Percentiles rank a stretch among this genome's conserved stretches.
Conservation (phyloP, 2,329 filamentous ascomycete genomes). For the Cadophora sp. region DNA sequence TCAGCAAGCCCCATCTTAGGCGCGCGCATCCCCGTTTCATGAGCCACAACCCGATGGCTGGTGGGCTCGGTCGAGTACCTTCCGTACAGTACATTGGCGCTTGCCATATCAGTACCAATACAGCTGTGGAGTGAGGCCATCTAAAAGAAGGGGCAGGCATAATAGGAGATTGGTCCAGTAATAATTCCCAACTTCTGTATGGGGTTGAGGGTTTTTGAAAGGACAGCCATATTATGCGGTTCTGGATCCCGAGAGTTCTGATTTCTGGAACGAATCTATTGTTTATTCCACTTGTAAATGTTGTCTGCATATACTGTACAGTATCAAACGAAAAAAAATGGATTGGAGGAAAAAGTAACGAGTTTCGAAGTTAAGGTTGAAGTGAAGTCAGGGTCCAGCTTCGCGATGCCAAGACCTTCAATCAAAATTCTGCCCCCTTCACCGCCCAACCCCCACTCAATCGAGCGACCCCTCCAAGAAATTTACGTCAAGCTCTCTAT, state of each 20-base stretch:
- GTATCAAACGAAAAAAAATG: no score
- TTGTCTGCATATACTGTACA: no score
- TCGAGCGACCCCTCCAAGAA: constrained; percentile 14
- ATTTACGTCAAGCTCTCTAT: neutral
- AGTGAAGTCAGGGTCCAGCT: neutral
- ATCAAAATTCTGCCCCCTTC: constrained; percentile 1
- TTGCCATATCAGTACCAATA: neutral
- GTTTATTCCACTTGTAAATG: no score
- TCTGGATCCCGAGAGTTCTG: no score
- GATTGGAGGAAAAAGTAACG: no score
- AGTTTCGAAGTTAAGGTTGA: neutral
- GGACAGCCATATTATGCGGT: neutral
- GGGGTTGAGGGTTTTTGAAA: neutral
- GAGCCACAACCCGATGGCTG: neutral
- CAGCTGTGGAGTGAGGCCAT: neutral
- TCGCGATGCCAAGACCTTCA: neutral
- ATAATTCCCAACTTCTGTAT: neutral
- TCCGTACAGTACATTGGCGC: neutral
- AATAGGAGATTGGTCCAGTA: neutral
- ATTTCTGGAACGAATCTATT: no score
- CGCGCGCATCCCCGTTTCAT: constrained; percentile 6
- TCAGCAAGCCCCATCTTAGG: neutral
- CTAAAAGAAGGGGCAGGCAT: neutral
- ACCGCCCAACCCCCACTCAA: neutral
- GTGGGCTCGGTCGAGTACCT: neutral